Evolutionary conservation across 192 early-diverging fungal genomes (phyloP).

Genomic region (Allomyces macrogynus): DNA sequence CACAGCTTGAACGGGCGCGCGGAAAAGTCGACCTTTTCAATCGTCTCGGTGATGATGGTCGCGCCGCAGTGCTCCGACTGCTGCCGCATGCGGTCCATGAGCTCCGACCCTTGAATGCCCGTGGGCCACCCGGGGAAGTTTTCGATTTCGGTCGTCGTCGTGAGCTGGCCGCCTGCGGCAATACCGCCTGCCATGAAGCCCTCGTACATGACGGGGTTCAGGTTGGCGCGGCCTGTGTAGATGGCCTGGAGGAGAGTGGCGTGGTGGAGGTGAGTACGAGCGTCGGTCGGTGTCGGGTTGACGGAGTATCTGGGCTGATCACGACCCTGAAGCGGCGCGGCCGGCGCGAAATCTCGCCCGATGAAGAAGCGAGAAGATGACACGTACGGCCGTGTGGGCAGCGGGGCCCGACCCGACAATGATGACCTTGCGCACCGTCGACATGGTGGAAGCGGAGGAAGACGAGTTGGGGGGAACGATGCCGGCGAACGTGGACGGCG

Average conservation of each 20-base stretch:
- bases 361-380: background rate
- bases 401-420: conserved; percentile 90
- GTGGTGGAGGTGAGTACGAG: background rate
- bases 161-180: conserved; percentile 51
- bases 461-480: background rate
- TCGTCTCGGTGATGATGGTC: conserved; percentile 71
- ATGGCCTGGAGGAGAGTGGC: conserved; percentile 30
- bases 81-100: conserved; percentile 67
- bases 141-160: conserved; percentile 91
- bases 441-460: background rate
- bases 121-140: conserved; percentile 90
- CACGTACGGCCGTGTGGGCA: conserved; percentile 63
- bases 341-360: background rate
- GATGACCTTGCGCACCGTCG: conserved; percentile 14
- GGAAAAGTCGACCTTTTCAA: conserved; percentile 63
- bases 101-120: conserved; percentile 64
- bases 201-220: conserved; percentile 85
- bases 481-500: background rate
- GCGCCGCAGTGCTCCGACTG: conserved; percentile 81
- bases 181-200: conserved; percentile 84
- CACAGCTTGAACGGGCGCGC: conserved; percentile 68
- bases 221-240: conserved; percentile 83
- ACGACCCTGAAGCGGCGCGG: too few relatives aligned
- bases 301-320: background rate
- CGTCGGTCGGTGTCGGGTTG: too few relatives aligned